These are phyloP conservation scores for Russula griseocarnosa DNA, from an alignment of 768 basidiomycete genomes.

Conservation along the genomic window DNA sequence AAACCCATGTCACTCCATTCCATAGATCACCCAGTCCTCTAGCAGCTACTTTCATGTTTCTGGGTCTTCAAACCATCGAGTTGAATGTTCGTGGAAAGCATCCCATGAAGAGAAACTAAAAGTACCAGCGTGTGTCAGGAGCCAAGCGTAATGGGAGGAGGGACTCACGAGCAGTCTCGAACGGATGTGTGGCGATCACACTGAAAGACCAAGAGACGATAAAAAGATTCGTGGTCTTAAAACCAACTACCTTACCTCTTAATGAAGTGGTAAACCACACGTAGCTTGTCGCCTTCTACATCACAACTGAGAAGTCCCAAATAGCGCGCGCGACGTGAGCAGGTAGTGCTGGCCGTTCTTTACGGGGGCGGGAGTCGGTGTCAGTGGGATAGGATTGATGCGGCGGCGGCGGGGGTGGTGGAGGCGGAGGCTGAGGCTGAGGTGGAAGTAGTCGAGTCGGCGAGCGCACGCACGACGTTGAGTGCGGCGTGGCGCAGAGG, in stretches of 20 bases:
- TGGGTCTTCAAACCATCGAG: too few relatives aligned
- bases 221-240: conserved; percentile 1
- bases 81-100: too few relatives aligned
- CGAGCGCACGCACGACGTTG: too few relatives aligned
- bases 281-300: conserved; percentile 88
- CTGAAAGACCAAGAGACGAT: conserved; percentile 40
- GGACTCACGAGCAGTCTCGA: too few relatives aligned
- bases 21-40: too few relatives aligned
- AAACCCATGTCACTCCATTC: too few relatives aligned
- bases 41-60: too few relatives aligned
- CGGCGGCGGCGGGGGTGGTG: conserved; percentile 2
- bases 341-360: conserved; percentile 79
- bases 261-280: conserved; percentile 91
- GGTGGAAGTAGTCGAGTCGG: conserved; percentile 49
- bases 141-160: too few relatives aligned
- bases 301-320: conserved; percentile 87
- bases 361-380: not conserved
- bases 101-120: too few relatives aligned
- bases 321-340: conserved; percentile 79
- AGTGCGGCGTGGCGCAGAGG: too few relatives aligned
- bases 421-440: conserved; percentile 26
- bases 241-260: conserved; percentile 64
- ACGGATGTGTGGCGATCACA: too few relatives aligned
- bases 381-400: conserved; percentile 24
- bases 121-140: too few relatives aligned